Evolutionary conservation across 202 grass and related monocot species (phyloP).

Genomic region (Panicum hallii): DNA sequence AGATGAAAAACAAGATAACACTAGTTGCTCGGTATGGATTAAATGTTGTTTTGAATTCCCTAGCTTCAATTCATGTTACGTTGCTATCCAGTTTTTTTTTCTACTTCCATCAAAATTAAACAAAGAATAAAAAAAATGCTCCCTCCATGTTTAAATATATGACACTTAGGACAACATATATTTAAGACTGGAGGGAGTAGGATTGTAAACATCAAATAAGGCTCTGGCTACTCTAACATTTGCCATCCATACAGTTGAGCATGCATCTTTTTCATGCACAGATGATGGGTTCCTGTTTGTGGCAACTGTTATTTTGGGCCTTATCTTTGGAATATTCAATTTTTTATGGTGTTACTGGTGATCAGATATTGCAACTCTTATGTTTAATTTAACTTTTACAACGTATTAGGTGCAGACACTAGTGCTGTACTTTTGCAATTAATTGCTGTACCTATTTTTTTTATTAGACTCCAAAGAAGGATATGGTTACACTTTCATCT

Average conservation of each 20-base stretch:
- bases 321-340: background rate
- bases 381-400: background rate
- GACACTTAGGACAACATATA: no score
- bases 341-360: constrained; percentile 10
- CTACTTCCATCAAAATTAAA: background rate
- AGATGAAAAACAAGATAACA: constrained; percentile 44
- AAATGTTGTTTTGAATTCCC: constrained; percentile 6
- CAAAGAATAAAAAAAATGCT: background rate
- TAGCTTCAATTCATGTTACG: constrained; percentile 14
- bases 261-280: background rate
- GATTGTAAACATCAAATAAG: background rate
- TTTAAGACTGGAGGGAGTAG: background rate
- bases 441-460: constrained; percentile 17
- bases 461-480: constrained; percentile 60
- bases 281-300: background rate
- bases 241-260: background rate
- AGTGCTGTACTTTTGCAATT: background rate
- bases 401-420: constrained; percentile 2
- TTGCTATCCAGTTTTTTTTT: constrained; percentile 13
- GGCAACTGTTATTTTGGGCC: background rate
- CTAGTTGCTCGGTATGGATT: constrained; percentile 30
- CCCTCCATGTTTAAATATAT: no score
- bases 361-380: background rate
- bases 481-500: constrained; percentile 54
- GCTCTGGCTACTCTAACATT: background rate